These are phyloP conservation scores for Pontederia crassipes DNA, from an alignment of 176 grass and related monocot species.

Conservation along the genomic window DNA sequence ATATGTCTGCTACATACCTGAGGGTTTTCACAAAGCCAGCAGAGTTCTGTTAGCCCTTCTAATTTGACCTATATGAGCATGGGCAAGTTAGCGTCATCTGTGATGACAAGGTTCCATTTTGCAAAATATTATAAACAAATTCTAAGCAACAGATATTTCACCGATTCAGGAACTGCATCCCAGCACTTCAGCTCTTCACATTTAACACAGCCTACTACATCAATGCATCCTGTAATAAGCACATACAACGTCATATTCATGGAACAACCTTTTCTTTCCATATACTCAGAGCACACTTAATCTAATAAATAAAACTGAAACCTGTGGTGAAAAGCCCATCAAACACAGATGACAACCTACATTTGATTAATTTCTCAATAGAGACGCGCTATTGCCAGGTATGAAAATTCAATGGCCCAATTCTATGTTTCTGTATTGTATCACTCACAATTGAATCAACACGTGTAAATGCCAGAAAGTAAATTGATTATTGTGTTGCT, in stretches of 20 bases:
- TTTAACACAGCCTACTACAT: slow-evolving; percentile 72
- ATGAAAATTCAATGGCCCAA: no score
- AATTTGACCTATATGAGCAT: slow-evolving; percentile 58
- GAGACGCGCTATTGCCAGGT: no score
- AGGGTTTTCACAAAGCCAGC: slow-evolving; percentile 83
- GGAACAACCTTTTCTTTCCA: no score
- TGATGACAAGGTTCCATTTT: background rate
- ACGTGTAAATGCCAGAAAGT: no score
- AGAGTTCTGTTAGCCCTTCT: slow-evolving; percentile 72
- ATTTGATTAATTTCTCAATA: no score
- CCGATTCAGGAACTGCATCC: slow-evolving; percentile 66
- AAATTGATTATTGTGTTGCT: no score
- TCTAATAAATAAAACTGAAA: no score
- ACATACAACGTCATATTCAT: background rate
- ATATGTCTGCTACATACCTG: slow-evolving; percentile 23
- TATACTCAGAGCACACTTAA: no score
- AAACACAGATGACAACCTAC: no score
- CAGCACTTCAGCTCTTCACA: slow-evolving; percentile 58
- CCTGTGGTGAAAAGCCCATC: no score
- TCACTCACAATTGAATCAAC: no score
- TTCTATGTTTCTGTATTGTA: no score
- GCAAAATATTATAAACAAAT: background rate
- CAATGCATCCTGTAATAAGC: slow-evolving; percentile 51
- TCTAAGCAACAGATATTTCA: slow-evolving; percentile 13
- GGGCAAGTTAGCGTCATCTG: slow-evolving; percentile 2